These are phyloP conservation scores for Gryganskiella cystojenkinii DNA, from an alignment of 192 early-diverging fungal species.

Conservation along the genomic window DNA sequence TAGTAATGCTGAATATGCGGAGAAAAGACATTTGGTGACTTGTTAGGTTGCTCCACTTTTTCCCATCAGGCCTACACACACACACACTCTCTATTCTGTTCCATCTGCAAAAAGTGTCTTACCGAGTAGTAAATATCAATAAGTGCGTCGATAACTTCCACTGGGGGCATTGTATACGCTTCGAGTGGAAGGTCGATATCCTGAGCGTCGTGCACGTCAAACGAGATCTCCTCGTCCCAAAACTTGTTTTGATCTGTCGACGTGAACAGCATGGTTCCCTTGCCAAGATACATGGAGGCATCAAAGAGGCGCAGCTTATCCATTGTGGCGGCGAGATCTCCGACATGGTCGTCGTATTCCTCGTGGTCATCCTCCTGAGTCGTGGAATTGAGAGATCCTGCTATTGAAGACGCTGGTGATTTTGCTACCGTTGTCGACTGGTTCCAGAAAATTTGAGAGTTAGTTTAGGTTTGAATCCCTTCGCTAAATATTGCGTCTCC, in stretches of 20 bases:
- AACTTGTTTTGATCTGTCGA: constrained; percentile 48
- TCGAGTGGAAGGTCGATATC: constrained; percentile 33
- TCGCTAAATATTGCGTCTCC: background rate
- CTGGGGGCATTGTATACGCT: constrained; percentile 28
- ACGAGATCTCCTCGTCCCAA: constrained; percentile 52
- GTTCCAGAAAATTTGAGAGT: background rate
- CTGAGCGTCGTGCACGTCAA: constrained; percentile 39
- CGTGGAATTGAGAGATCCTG: constrained; percentile 8
- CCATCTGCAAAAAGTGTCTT: too few species aligned
- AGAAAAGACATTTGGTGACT: too few species aligned
- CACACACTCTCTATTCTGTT: too few species aligned
- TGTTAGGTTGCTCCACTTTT: too few species aligned
- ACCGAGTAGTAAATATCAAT: constrained; percentile 48
- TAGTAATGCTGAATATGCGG: constrained; percentile 24
- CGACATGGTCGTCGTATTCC: constrained; percentile 32
- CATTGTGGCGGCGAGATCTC: constrained; percentile 42
- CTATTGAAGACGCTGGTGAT: constrained; percentile 18
- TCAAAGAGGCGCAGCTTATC: constrained; percentile 51
- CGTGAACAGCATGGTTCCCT: constrained; percentile 50
- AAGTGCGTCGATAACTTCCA: constrained; percentile 41
- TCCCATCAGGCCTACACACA: too few species aligned
- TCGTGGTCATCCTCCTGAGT: constrained; percentile 24
- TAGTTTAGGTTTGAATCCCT: background rate
- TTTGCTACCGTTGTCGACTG: background rate
- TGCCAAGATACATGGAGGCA: constrained; percentile 46